Evolutionary conservation across 2,329 filamentous ascomycete species (phyloP), one percentile per base, ranked within the genome.

Genomic region (Clarireedia hainanense): DNA sequence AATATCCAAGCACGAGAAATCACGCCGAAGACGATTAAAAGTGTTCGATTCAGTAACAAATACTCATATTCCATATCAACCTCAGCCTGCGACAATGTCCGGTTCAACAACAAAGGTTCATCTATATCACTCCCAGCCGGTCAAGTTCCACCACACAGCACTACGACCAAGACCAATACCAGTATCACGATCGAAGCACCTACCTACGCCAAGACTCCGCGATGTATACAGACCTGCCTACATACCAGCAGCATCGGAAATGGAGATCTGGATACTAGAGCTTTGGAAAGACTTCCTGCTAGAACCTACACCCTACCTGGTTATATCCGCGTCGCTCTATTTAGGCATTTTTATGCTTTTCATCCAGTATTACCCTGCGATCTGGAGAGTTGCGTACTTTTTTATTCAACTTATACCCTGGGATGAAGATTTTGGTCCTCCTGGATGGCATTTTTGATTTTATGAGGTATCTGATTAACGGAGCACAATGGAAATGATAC

Each of bases 281-380:
- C 54, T 66, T 15, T 65, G 60, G 60, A 43, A 63, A 6, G 62
- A 67, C 49, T 64, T 66, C 45, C 47, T 61, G 5, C 57, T 66
- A 46, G 64, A 66, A 43, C 65, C 62, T 36, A 65, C 62, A n/a
- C 63, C 65, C 10, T 63, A 64, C 37, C 47, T 64, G 34, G 62
- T 64, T 23, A 55, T 56, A 17, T 63, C 58, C 4, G 60, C 60
- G 23, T 57, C 62, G 24, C 55, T 56, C 17, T 65, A 66, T 48
- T 43, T 64, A 7, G 62, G 61, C 3, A 61, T 61, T 15, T 55
- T 64, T 40, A 50, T 65, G 9, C 47, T 66, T 20, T 51, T 63
- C 2, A 54, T 54, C 17, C 53, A 61, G 43, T 66, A 64, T 56
- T 61, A 61, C 46, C 50, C 27, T 12, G 23, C 57, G 7, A 47